phyloP scores from a whole-genome alignment of 1,284 basidiomycete species.

The Melampsora larici-populina region DNA sequence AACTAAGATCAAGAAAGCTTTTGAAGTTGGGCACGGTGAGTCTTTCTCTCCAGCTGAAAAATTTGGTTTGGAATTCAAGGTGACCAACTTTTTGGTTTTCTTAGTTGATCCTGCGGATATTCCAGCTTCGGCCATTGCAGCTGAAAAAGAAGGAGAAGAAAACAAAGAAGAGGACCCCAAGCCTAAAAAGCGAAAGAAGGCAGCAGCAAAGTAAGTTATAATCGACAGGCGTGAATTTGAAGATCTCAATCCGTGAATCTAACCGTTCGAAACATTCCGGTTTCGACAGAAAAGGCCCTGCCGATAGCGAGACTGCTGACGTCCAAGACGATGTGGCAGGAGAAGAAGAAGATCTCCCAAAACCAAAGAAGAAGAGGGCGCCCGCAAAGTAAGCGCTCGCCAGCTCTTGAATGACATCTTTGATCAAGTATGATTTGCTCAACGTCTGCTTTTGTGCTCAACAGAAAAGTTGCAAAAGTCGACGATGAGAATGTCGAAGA shows the following conservation, averaged over 20 bases:
- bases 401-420: background rate
- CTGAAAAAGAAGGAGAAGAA: background rate
- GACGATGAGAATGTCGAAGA: background rate
- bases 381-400: background rate
- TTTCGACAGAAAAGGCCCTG: too few relatives aligned
- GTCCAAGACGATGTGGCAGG: background rate
- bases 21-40: conserved; percentile 23
- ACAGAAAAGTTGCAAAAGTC: background rate
- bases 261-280: too few relatives aligned
- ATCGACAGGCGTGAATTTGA: too few relatives aligned
- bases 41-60: background rate
- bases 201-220: background rate
- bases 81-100: background rate
- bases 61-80: background rate
- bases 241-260: too few relatives aligned
- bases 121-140: conserved; percentile 17
- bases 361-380: background rate
- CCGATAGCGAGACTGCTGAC: too few relatives aligned
- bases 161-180: background rate
- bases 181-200: background rate
- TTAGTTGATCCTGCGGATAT: conserved; percentile 30
- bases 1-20: conserved; percentile 30
- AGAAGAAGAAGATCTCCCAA: background rate
- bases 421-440: background rate
- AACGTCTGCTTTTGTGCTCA: background rate